Conservation (phyloP, 2,329 filamentous ascomycete species). For the Seiridium cupressi region DNA sequence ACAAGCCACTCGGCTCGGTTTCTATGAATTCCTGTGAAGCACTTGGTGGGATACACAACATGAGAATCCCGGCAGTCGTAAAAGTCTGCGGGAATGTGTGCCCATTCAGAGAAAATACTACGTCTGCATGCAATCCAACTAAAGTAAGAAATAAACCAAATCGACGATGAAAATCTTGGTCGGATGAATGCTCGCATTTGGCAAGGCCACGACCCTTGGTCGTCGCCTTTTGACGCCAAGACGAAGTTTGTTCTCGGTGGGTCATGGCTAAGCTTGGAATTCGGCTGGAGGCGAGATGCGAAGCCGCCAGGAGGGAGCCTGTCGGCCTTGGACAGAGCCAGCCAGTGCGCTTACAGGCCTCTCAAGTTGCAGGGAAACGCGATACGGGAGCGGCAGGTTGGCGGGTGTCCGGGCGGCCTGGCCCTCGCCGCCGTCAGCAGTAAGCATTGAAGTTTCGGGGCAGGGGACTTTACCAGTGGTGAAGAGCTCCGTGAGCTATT, state of each 20-base stretch:
- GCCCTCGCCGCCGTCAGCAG: neutral
- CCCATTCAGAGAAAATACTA: neutral
- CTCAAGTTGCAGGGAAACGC: neutral
- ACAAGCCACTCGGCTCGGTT: neutral
- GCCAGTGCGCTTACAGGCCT: neutral
- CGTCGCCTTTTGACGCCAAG: too few species aligned
- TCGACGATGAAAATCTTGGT: neutral
- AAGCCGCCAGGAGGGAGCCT: slow-evolving; percentile 6
- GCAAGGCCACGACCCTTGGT: too few species aligned
- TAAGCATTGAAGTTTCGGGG: neutral
- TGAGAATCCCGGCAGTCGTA: neutral
- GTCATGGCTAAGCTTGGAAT: neutral
- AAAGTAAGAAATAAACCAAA: neutral
- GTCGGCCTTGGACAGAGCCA: neutral
- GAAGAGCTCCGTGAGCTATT: too few species aligned
- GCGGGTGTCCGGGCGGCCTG: neutral
- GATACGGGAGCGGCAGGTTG: neutral
- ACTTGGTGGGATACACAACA: slow-evolving; percentile 4
- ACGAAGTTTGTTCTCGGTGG: neutral
- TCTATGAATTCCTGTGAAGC: neutral
- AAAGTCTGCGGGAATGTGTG: too few species aligned
- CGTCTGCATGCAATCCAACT: neutral
- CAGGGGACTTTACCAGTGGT: too few species aligned
- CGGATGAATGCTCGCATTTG: neutral
- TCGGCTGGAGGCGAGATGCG: neutral